Percentiles rank a stretch among this genome's conserved stretches.
These are phyloP conservation scores for Paspalum vaginatum DNA, from an alignment of 176 grass and related monocot genomes.

Conservation along the genomic window DNA sequence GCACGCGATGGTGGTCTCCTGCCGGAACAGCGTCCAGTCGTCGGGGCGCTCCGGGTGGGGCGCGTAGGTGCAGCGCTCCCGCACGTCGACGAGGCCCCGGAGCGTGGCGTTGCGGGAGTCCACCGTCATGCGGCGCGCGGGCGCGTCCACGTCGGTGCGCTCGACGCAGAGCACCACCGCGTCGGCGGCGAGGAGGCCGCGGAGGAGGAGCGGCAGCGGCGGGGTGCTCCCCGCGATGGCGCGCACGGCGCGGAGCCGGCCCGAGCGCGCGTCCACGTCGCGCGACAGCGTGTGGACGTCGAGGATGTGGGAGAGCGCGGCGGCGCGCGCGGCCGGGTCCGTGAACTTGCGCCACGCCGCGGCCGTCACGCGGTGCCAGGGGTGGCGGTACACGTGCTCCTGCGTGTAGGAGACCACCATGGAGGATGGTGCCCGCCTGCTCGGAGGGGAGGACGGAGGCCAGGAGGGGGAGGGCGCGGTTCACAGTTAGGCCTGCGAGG, in stretches of 20 bases:
- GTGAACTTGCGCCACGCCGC: constrained; percentile 86
- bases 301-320: constrained; percentile 51
- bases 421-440: not conserved
- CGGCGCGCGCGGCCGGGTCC: constrained; percentile 45
- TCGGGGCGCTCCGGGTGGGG: constrained; percentile 67
- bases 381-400: constrained; percentile 81
- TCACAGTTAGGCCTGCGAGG: not conserved
- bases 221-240: constrained; percentile 59
- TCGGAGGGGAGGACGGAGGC: no score
- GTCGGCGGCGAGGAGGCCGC: constrained; percentile 15
- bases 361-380: constrained; percentile 76
- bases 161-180: constrained; percentile 64
- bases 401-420: constrained; percentile 74
- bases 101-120: constrained; percentile 58
- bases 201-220: constrained; percentile 58
- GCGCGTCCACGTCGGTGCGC: constrained; percentile 58
- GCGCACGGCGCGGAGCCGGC: constrained; percentile 49
- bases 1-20: constrained; percentile 83
- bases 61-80: constrained; percentile 64
- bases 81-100: constrained; percentile 58
- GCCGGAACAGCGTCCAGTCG: constrained; percentile 69
- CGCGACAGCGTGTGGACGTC: constrained; percentile 70
- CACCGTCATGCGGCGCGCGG: constrained; percentile 59
- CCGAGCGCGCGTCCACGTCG: constrained; percentile 31
- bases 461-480: not conserved